Base-by-base conservation (phyloP, 179 eudicot genomes). In the Monotropa hypopitys region DNA sequence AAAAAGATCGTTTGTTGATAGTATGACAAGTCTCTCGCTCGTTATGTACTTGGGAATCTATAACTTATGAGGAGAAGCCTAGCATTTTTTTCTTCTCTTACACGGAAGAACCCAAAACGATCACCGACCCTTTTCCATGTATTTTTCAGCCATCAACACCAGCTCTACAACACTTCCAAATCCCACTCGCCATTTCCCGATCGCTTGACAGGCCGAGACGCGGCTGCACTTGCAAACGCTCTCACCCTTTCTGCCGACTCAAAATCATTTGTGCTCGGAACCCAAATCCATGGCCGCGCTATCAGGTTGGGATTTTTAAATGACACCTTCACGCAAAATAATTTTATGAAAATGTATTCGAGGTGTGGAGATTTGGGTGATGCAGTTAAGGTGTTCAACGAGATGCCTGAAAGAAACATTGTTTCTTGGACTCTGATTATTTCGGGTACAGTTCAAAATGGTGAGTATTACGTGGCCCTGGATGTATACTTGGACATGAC, bases 381-480 rank as follows among this genome's bases (percentile, higher is more conserved):
- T 47, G 81, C 65, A 18, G 35, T 57, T 18, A 57, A 62, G n/a
- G 69, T 82, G 79, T 82, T 82, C 26, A 79, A 68, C 43, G 73
- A 75, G 59, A 78, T 82, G 81, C 69, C 80, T 70, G 77, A 50
- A 10, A 79, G 70, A 63, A 82, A 79, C 51, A 67, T 82, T 38
- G 79, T 79, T 79, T 82, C 84, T 75, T 82, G 84, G 82, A 82
- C 80, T 75, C 42, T 76, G 42, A 62, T 79, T 47, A 32, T 82
- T 4, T 75, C 80, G 13, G 77, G 82, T 10, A 76, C 76, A 7
- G n/a, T 40, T 79, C 49, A 53, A 42, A 63, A 62, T 63, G 79
- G 77, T 38, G 79, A 75, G 66, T 70, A 12, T 28, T 49, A 65
- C 63, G 2, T 57, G 73, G 76, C 74, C 46, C 42, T 82, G 30